A percentile compares a stretch with the other conserved stretches of the same genome.
Conservation (phyloP, 352 stramenopile genomes). For the Globisporangium sylvaticum region DNA sequence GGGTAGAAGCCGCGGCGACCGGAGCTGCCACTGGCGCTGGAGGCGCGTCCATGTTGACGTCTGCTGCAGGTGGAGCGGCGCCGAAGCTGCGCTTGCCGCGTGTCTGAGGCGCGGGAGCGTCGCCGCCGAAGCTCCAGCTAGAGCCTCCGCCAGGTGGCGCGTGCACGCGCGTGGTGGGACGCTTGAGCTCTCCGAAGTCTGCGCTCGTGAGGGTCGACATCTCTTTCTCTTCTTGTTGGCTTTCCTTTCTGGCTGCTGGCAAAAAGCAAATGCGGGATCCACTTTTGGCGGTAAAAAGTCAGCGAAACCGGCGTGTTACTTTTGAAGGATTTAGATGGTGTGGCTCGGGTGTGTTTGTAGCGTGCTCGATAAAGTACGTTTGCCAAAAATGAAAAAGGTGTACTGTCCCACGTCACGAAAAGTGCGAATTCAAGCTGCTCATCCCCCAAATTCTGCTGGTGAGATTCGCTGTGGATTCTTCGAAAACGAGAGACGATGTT, state of each 20-base stretch:
- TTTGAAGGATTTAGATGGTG: not conserved
- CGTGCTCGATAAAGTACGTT: not conserved
- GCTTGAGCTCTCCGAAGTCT: slow-evolving; percentile 82
- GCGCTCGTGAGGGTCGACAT: slow-evolving; percentile 86
- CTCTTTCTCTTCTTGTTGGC: not conserved
- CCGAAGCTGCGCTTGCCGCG: slow-evolving; percentile 19
- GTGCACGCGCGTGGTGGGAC: slow-evolving; percentile 77
- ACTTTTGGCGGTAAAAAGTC: not conserved
- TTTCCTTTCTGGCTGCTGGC: not conserved
- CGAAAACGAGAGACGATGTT: not conserved
- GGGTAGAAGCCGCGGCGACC: slow-evolving; percentile 16
- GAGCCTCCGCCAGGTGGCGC: slow-evolving; percentile 75
- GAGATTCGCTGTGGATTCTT: slow-evolving; percentile 11
- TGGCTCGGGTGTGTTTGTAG: not conserved
- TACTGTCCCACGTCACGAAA: not conserved
- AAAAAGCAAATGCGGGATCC: not conserved
- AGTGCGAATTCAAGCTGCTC: not conserved
- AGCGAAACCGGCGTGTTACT: not conserved
- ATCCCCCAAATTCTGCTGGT: not conserved
- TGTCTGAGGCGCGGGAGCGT: slow-evolving; percentile 23
- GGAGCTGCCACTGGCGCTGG: slow-evolving; percentile 17
- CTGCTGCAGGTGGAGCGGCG: slow-evolving; percentile 20
- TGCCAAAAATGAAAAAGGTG: not conserved
- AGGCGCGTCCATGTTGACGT: slow-evolving; percentile 16
- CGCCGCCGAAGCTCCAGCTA: slow-evolving; percentile 68